phyloP scores from a whole-genome alignment of 2,329 filamentous ascomycete species.

The Sporothrix pseudoabietina region DNA sequence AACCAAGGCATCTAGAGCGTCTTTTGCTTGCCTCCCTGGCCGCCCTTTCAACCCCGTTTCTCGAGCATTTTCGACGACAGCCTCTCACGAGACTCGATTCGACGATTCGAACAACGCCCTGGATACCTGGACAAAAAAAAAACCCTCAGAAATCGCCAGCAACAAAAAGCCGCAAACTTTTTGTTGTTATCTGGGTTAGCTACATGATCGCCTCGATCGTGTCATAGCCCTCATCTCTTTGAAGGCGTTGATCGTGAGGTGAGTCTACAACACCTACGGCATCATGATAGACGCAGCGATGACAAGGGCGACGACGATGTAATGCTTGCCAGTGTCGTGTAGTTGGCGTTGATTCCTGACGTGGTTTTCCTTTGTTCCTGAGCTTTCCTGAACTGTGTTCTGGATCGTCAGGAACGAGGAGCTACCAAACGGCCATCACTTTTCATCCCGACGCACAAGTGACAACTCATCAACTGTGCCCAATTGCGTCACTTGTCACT shows the following conservation, averaged over 20 bases:
- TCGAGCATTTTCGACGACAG: neutral
- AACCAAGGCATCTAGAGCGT: slow-evolving; percentile 12
- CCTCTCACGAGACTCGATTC: slow-evolving; percentile 19
- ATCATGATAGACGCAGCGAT: neutral
- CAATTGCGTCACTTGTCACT: slow-evolving; percentile 10
- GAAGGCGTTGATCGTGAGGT: slow-evolving; percentile 37
- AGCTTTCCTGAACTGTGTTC: neutral
- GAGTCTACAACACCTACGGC: slow-evolving; percentile 21
- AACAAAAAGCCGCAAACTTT: slow-evolving; percentile 27
- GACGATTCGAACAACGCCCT: neutral
- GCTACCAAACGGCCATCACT: neutral
- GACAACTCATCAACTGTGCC: neutral
- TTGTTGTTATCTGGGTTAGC: slow-evolving; percentile 24
- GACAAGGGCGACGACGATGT: neutral
- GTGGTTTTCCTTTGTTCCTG: neutral
- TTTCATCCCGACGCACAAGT: slow-evolving; percentile 7
- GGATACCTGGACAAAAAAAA: neutral
- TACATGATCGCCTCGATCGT: slow-evolving; percentile 37
- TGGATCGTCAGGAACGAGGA: slow-evolving; percentile 6
- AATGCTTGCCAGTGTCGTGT: neutral
- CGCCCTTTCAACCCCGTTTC: neutral
- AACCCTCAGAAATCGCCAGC: slow-evolving; percentile 10
- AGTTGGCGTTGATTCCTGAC: neutral
- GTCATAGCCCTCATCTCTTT: slow-evolving; percentile 32
- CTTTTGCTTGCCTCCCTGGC: slow-evolving; percentile 23